Conservation (phyloP, 2,329 filamentous ascomycete species). For the Ceratocystis destructans region DNA sequence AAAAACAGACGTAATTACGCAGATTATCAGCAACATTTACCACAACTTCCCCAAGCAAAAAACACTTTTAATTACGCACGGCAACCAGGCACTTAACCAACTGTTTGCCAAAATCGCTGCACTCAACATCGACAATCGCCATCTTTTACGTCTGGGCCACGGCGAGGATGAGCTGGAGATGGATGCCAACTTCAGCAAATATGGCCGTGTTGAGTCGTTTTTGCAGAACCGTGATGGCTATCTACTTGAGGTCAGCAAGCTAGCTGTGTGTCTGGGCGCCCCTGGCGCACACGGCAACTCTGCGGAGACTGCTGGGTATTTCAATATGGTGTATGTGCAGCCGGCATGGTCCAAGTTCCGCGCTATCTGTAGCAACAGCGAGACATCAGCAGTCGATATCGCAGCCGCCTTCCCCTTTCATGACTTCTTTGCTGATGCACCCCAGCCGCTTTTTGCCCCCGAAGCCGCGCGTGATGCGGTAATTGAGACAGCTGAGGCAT, state of each 20-base stretch:
- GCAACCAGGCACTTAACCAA: slow-evolving; percentile 95
- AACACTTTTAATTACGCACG: slow-evolving; percentile 86
- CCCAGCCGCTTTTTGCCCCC: slow-evolving; percentile 67
- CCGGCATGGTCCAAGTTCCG: slow-evolving; percentile 83
- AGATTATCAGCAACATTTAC: slow-evolving; percentile 98
- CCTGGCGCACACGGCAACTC: slow-evolving; percentile 92
- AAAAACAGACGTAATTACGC: slow-evolving; percentile 97
- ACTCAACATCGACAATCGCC: slow-evolving; percentile 87
- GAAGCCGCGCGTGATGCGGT: slow-evolving; percentile 51
- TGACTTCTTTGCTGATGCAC: slow-evolving; percentile 71
- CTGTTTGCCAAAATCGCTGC: slow-evolving; percentile 96
- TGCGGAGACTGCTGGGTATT: slow-evolving; percentile 93
- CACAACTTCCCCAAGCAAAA: slow-evolving; percentile 92
- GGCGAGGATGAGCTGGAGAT: slow-evolving; percentile 89
- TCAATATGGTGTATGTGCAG: slow-evolving; percentile 80
- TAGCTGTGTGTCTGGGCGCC: slow-evolving; percentile 72
- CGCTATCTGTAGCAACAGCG: slow-evolving; percentile 31
- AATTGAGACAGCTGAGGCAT: slow-evolving; percentile 67
- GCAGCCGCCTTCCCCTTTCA: slow-evolving; percentile 74
- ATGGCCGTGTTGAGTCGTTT: slow-evolving; percentile 89
- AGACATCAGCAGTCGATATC: slow-evolving; percentile 45
- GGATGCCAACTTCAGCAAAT: slow-evolving; percentile 79
- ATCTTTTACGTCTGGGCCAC: slow-evolving; percentile 81
- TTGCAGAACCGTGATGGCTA: slow-evolving; percentile 71
- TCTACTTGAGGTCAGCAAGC: slow-evolving; percentile 68